Conservation (phyloP, 768 basidiomycete species). For the Mrakia gelida region DNA sequence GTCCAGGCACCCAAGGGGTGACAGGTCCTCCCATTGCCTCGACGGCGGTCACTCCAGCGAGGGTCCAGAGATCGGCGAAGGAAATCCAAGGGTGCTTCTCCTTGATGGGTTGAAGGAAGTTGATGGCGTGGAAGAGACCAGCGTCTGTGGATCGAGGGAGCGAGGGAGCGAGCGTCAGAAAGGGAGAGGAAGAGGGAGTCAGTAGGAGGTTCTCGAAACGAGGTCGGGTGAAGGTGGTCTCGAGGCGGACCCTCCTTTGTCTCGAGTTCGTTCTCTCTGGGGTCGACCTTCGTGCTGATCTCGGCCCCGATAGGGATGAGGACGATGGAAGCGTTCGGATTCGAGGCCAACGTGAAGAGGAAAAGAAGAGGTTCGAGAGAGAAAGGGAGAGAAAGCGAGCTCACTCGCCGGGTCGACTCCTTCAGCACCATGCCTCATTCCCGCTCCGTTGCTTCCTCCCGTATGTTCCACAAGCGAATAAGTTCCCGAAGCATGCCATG, state of each 20-base stretch:
- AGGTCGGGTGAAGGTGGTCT: no score
- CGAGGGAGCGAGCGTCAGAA: background rate
- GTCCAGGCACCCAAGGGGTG: constrained; percentile 44
- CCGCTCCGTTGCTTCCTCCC: constrained; percentile 37
- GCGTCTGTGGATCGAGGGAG: constrained; percentile 9
- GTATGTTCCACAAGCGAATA: constrained; percentile 39
- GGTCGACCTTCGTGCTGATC: no score
- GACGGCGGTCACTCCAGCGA: constrained; percentile 45
- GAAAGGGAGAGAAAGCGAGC: constrained; percentile 6
- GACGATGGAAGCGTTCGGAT: no score
- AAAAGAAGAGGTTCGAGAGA: constrained; percentile 30
- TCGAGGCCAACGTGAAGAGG: no score
- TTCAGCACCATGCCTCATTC: constrained; percentile 42
- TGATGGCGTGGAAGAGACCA: constrained; percentile 43
- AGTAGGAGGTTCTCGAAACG: background rate
- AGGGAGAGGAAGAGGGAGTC: background rate
- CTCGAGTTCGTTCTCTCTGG: no score
- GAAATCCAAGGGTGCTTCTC: constrained; percentile 45
- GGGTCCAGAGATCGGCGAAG: constrained; percentile 9
- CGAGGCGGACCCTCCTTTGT: no score
- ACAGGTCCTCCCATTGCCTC: constrained; percentile 43
- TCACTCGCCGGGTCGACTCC: constrained; percentile 31
- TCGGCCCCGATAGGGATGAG: no score
- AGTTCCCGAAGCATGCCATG: constrained; percentile 45
- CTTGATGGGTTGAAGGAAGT: constrained; percentile 44